These are phyloP conservation scores for Boletus rex-veris DNA, from an alignment of 768 basidiomycete genomes.

Conservation along the genomic window DNA sequence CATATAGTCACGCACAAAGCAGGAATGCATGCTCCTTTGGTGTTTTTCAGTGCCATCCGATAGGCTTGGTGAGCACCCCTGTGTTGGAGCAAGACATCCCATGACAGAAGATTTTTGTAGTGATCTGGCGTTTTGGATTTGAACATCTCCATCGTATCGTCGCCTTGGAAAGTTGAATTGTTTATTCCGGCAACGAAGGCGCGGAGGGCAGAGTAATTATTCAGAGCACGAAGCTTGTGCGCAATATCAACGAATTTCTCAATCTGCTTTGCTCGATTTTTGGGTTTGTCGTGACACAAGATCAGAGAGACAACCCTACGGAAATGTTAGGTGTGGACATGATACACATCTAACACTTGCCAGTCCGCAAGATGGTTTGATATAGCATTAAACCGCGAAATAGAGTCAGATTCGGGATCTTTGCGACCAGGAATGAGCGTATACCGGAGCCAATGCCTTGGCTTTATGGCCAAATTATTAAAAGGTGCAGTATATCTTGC, in stretches of 20 bases:
- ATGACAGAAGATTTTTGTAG: slow-evolving; percentile 75
- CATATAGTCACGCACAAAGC: slow-evolving; percentile 54
- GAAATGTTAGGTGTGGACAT: slow-evolving; percentile 2
- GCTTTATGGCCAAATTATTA: slow-evolving; percentile 41
- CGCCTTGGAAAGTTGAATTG: slow-evolving; percentile 72
- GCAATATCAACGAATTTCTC: slow-evolving; percentile 89
- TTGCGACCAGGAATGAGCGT: slow-evolving; percentile 68
- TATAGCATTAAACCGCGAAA: slow-evolving; percentile 67
- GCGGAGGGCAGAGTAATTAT: slow-evolving; percentile 92
- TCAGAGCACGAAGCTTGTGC: slow-evolving; percentile 69
- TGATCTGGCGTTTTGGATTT: slow-evolving; percentile 61
- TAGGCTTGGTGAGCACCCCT: slow-evolving; percentile 86
- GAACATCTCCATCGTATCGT: slow-evolving; percentile 73
- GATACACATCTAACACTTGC: slow-evolving; percentile 37
- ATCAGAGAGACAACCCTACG: slow-evolving; percentile 88
- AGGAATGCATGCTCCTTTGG: slow-evolving; percentile 84
- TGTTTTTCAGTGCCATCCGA: slow-evolving; percentile 80
- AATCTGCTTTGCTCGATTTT: slow-evolving; percentile 72
- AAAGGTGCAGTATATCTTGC: not conserved
- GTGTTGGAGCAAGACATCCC: slow-evolving; percentile 81
- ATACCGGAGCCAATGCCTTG: slow-evolving; percentile 83
- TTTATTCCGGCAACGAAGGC: slow-evolving; percentile 95
- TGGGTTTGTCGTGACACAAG: slow-evolving; percentile 78
- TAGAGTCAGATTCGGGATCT: slow-evolving; percentile 61
- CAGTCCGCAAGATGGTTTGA: slow-evolving; percentile 85